A percentile compares a stretch with the other conserved stretches of the same genome.
Evolutionary conservation across 345 rosid genomes (phyloP).

Genomic region (Tarenaya hassleriana): DNA sequence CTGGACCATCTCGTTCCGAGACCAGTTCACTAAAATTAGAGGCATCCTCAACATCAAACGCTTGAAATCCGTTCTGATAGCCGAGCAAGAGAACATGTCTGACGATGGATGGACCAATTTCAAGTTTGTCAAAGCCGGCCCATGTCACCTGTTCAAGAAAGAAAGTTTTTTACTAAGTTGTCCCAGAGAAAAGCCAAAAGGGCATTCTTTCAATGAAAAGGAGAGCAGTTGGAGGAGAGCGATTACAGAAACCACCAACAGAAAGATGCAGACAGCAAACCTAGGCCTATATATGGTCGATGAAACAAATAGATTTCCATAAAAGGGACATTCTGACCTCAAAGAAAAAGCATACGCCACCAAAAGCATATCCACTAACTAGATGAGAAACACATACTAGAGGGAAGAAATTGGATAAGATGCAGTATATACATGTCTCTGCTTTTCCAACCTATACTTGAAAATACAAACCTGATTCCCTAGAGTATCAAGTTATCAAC

Average conservation of each 20-base stretch:
- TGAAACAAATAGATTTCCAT: too few relatives aligned
- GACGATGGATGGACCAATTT: slow-evolving; percentile 49
- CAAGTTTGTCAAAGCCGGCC: slow-evolving; percentile 94
- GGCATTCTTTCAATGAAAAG: too few relatives aligned
- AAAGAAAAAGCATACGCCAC: not conserved
- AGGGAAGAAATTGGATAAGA: not conserved
- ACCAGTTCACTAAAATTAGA: slow-evolving; percentile 73
- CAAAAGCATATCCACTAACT: not conserved
- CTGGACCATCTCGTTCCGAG: slow-evolving; percentile 75
- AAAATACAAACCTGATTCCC: slow-evolving; percentile 5
- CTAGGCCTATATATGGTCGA: too few relatives aligned
- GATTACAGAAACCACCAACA: not conserved
- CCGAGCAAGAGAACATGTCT: slow-evolving; percentile 87
- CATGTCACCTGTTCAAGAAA: slow-evolving; percentile 66
- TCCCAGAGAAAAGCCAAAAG: not conserved
- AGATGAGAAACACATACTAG: slow-evolving; percentile 1
- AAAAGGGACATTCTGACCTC: not conserved
- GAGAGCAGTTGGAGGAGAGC: slow-evolving; percentile 1
- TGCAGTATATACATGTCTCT: not conserved
- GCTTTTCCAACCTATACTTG: not conserved
- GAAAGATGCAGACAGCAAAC: not conserved
- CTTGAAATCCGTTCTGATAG: slow-evolving; percentile 93
- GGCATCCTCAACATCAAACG: slow-evolving; percentile 91
- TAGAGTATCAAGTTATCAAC: slow-evolving; percentile 1
- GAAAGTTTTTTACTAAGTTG: slow-evolving; percentile 10